Base-by-base conservation (phyloP, 202 grass and related monocot species). In the Eragrostis tef region DNA sequence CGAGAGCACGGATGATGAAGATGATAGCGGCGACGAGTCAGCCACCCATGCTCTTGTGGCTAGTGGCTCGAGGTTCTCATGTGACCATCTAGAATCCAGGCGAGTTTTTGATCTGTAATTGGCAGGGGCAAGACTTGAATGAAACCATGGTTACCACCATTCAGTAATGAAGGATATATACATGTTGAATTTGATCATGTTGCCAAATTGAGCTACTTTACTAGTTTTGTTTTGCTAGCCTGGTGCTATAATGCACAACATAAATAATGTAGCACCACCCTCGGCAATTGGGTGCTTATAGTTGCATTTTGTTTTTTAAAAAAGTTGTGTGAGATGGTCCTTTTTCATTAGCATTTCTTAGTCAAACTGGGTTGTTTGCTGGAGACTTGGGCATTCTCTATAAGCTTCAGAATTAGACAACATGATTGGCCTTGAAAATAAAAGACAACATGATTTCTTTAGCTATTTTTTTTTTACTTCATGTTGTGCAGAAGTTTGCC, bases 31-130 rank as follows among this genome's bases (percentile, higher is more conserved):
- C 17, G 31, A 59, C 36, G 76, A 70, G 70, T 39, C 34, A 39
- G 59, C 44, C 11, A 31, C 47, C 25, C 20, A 4, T 0, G 67
- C 41, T 71, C 29, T 86, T 7, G 56, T 91, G 74, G 70, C 22
- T 43, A 74, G 44, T 0, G 80, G 87, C 31, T 78, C 80, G 1
- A 86, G 71, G 64, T 89, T 87, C 63, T 80, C 83, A 8, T 92
- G 66, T 31, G 81, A 89, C 64, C 83, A 70, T 58, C 70, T 84
- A 1, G 50, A 81, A 44, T 77, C 70, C 58, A 92, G 90, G 90
- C 89, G 71, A 71, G 41, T 34, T 45, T 45, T 80, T 42, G 26
- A 77, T 46, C 60, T 64, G 17, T n/a, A 80, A 22, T 76, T 90
- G 78, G 25, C 22, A 27, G 58, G 9, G 58, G 11, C 11, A 8